phyloP scores from a whole-genome alignment of 345 rosid species.

The Abelmoschus esculentus region DNA sequence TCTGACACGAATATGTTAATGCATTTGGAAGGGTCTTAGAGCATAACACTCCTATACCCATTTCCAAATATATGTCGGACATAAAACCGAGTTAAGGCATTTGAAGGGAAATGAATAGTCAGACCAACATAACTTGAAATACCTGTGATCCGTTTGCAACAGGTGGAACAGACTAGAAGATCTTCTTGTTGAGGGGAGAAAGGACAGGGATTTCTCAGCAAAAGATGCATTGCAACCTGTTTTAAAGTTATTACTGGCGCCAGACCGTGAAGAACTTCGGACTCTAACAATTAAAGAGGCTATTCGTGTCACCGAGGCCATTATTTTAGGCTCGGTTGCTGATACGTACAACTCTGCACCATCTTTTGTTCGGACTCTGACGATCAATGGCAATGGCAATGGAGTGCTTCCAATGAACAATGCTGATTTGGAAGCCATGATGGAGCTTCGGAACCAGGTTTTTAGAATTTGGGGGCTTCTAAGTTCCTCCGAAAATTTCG shows the following conservation, averaged over 20 bases:
- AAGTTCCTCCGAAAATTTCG: constrained; percentile 68
- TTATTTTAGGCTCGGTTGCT: constrained; percentile 50
- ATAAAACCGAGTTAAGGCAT: no score
- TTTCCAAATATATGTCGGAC: no score
- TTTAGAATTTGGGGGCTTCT: constrained; percentile 73
- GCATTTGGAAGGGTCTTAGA: constrained; percentile 1
- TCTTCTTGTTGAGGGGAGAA: constrained; percentile 80
- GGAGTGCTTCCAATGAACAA: constrained; percentile 51
- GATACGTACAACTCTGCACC: constrained; percentile 72
- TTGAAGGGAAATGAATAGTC: constrained; percentile 6
- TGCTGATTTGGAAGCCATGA: constrained; percentile 48
- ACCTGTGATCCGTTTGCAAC: constrained; percentile 14
- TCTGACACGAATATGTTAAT: background rate
- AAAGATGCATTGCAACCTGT: constrained; percentile 91
- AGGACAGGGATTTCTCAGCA: constrained; percentile 91
- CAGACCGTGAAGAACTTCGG: constrained; percentile 78
- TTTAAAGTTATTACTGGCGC: constrained; percentile 58
- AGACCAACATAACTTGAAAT: background rate
- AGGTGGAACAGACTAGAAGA: constrained; percentile 97
- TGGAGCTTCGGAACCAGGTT: constrained; percentile 69
- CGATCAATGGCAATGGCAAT: constrained; percentile 43
- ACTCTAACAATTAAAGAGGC: constrained; percentile 75
- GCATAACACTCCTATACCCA: no score
- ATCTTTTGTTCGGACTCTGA: constrained; percentile 34
- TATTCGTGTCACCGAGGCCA: constrained; percentile 64